phyloP scores from a whole-genome alignment of 345 rosid genomes.

The thale cress (Arabidopsis thaliana) region TAIR10.1 NC_003070.9:29538501-29539000 shows the following conservation, averaged over 20 bases:
- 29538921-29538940: not conserved
- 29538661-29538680: constrained; percentile 21
- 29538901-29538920: not conserved
- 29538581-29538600: constrained; percentile 1
- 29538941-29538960: not conserved
- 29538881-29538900: constrained; percentile 6
- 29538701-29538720: constrained; percentile 21
- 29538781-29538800: not conserved
- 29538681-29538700: constrained; percentile 18
- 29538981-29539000: constrained; percentile 31
- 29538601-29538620: constrained; percentile 35
- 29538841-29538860: constrained; percentile 33
- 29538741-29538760: not conserved
- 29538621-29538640: constrained; percentile 38
- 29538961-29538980: constrained; percentile 13
- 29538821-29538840: constrained; percentile 38
- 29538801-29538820: constrained; percentile 34
- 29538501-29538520: constrained; percentile 38
- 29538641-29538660: constrained; percentile 44
- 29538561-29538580: not conserved
- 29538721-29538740: constrained; percentile 14
- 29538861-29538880: constrained; percentile 18
- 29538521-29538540: constrained; percentile 10
- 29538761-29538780: not conserved
- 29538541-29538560: not conserved